phyloP scores from a whole-genome alignment of 2,329 filamentous ascomycete genomes.

The Ophioceras dolichostomum region DNA sequence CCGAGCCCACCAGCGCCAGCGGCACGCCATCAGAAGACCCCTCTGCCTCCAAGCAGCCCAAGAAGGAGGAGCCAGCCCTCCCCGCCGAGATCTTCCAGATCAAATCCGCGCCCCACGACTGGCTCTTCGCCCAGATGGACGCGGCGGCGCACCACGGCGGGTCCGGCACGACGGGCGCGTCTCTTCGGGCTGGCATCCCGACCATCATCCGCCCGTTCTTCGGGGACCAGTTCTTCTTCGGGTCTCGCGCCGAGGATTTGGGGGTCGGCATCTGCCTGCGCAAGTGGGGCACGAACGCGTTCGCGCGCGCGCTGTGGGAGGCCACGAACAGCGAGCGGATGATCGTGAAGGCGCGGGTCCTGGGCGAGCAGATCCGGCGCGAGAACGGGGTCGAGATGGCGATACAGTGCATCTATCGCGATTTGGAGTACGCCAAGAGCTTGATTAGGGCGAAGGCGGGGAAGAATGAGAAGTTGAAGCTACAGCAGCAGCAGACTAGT shows the following conservation, averaged over 20 bases:
- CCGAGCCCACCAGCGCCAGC: neutral
- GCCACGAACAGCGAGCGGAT: constrained; percentile 83
- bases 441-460: constrained; percentile 57
- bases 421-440: constrained; percentile 82
- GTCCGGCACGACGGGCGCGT: constrained; percentile 88
- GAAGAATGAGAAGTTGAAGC: constrained; percentile 26
- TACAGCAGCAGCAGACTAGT: no score
- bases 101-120: constrained; percentile 86
- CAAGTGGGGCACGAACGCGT: constrained; percentile 77
- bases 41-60: constrained; percentile 9
- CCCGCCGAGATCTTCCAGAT: constrained; percentile 80
- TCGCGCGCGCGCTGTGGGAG: constrained; percentile 82
- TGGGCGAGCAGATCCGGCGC: constrained; percentile 83
- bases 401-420: constrained; percentile 86
- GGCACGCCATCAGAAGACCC: neutral
- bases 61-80: constrained; percentile 54
- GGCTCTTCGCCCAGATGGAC: constrained; percentile 90
- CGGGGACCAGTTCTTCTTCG: constrained; percentile 96
- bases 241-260: constrained; percentile 76
- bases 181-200: constrained; percentile 77
- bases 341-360: constrained; percentile 68
- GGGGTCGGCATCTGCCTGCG: constrained; percentile 84
- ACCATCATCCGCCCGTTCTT: constrained; percentile 97
- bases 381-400: constrained; percentile 85
- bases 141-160: constrained; percentile 92